These are phyloP conservation scores for Linaria vulgaris DNA, from an alignment of 257 asterid species.

Conservation along the genomic window DNA sequence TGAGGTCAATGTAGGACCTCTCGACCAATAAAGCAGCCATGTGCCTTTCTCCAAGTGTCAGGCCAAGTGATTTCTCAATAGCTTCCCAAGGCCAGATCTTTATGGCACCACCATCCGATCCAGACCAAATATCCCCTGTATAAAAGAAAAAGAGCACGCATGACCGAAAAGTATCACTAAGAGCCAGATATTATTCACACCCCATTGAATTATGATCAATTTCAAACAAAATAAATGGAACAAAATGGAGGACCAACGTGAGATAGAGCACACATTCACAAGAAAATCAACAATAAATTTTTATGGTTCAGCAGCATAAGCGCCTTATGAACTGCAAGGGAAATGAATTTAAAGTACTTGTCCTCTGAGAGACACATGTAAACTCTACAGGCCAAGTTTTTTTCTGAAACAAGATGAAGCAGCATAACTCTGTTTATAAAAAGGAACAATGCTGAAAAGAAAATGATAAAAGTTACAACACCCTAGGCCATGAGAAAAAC, in stretches of 20 bases:
- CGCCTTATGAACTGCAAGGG: too few species aligned
- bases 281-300: too few species aligned
- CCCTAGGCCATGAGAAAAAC: too few species aligned
- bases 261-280: not conserved
- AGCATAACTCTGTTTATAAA: too few species aligned
- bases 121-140: conserved; percentile 96
- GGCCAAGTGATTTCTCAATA: conserved; percentile 70
- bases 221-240: conserved; percentile 1
- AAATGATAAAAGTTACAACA: too few species aligned
- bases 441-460: too few species aligned
- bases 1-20: conserved; percentile 83
- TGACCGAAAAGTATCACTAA: conserved; percentile 6
- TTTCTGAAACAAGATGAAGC: not conserved
- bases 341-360: too few species aligned
- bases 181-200: not conserved
- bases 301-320: too few species aligned
- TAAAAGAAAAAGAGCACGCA: conserved; percentile 27
- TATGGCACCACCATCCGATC: conserved; percentile 87
- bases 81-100: conserved; percentile 99
- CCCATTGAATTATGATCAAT: conserved; percentile 7
- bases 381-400: too few species aligned
- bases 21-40: conserved; percentile 81
- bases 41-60: conserved; percentile 70
- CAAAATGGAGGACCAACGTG: conserved; percentile 20
- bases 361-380: too few species aligned